Percentiles rank a stretch among this genome's conserved stretches.
Conservation (phyloP, 768 basidiomycete genomes). For the Pulveroboletus frians region DNA sequence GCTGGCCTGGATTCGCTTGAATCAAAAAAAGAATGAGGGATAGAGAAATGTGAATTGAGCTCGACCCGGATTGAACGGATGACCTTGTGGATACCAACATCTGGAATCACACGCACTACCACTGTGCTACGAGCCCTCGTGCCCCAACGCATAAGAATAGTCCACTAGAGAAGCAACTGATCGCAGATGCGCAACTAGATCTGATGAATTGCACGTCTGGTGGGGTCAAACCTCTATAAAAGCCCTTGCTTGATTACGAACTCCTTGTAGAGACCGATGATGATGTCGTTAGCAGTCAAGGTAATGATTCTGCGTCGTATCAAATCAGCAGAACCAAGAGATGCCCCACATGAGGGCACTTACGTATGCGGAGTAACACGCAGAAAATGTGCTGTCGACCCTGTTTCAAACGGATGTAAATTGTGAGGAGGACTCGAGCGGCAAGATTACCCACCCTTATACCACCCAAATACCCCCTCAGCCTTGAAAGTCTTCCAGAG, state of each 20-base stretch:
- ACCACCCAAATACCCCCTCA: slow-evolving; percentile 92
- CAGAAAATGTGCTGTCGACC: slow-evolving; percentile 90
- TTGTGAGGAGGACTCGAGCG: not conserved
- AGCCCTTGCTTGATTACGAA: slow-evolving; percentile 8
- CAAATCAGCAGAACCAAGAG: slow-evolving; percentile 1
- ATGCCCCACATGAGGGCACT: slow-evolving; percentile 23
- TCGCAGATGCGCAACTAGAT: not conserved
- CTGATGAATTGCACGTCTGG: slow-evolving; percentile 1
- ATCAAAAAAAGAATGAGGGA: not conserved
- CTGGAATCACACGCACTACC: slow-evolving; percentile 35
- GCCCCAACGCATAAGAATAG: not conserved
- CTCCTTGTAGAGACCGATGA: slow-evolving; percentile 62
- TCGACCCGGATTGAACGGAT: slow-evolving; percentile 43
- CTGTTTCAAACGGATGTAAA: slow-evolving; percentile 33
- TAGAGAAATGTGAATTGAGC: slow-evolving; percentile 19
- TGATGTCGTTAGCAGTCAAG: slow-evolving; percentile 81
- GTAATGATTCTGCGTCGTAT: slow-evolving; percentile 67
- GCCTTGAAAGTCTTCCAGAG: slow-evolving; percentile 91
- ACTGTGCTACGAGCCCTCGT: slow-evolving; percentile 25
- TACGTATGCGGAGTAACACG: slow-evolving; percentile 91
- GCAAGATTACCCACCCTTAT: slow-evolving; percentile 61
- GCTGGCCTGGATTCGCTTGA: not conserved
- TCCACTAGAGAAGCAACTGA: too few relatives aligned
- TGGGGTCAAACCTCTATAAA: slow-evolving; percentile 4
- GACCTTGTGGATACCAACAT: slow-evolving; percentile 34